Percentiles rank a stretch among this genome's conserved stretches.
Conservation (phyloP, 148 eudicot species). For the Selenicereus undatus region DNA sequence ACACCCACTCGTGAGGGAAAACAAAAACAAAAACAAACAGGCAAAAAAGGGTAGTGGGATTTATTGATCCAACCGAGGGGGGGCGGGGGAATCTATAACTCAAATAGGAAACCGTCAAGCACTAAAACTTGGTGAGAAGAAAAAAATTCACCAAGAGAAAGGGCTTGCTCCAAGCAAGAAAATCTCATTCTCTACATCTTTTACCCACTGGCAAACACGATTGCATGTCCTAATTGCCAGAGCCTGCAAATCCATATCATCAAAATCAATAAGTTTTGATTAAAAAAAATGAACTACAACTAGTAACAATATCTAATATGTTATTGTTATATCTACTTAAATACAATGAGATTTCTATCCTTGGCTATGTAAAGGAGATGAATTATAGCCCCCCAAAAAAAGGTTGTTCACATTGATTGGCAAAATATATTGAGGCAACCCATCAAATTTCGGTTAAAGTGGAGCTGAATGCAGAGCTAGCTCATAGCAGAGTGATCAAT, state of each 20-base stretch:
- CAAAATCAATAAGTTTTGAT: not conserved
- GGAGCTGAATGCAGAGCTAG: not conserved
- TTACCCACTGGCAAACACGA: slow-evolving; percentile 93
- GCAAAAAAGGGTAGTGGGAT: not conserved
- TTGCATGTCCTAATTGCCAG: slow-evolving; percentile 91
- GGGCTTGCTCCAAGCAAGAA: slow-evolving; percentile 92
- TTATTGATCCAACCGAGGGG: not conserved
- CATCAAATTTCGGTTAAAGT: not conserved
- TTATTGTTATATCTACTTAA: not conserved
- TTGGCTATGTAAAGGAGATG: not conserved
- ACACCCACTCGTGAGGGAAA: slow-evolving; percentile 1
- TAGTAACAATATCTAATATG: too few relatives aligned
- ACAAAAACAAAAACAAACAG: not conserved
- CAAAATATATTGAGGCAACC: not conserved
- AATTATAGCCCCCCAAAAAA: not conserved
- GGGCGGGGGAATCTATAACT: not conserved
- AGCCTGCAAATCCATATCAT: slow-evolving; percentile 51
- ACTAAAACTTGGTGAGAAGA: slow-evolving; percentile 3
- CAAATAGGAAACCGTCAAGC: slow-evolving; percentile 1
- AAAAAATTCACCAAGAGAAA: slow-evolving; percentile 68
- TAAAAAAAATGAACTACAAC: not conserved
- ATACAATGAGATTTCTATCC: not conserved
- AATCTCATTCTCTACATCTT: slow-evolving; percentile 89
- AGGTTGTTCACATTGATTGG: not conserved
- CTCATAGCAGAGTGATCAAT: not conserved